Evolutionary conservation across 1,139 yeast genomes (phyloP), one percentile per base, ranked within the genome.

Genomic region (Lodderomyces orthopsilosis): DNA sequence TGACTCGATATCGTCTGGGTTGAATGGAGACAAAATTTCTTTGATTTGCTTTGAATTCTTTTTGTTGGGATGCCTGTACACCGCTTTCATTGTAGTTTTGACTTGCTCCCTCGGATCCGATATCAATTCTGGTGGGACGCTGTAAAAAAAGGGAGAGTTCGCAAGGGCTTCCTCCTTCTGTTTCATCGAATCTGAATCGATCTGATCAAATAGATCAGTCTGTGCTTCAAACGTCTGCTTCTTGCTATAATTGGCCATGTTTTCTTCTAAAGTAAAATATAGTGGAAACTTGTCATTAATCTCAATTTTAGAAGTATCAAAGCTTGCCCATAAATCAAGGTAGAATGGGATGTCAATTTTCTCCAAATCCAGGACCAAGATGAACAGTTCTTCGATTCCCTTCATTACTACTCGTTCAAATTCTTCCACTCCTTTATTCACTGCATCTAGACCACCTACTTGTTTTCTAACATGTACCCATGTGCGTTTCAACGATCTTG

Each of bases 391-490:
- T 32, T 71, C 75, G 28, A 84, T 76, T 0, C 79, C 79, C 42
- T 64, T 64, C 46, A 77, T 49, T 9, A 86, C 74, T 14, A 83
- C 66, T 17, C 65, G 63, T 52, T 83, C 88, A 76, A 87, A 85
- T 3, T 76, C 72, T 40, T 74, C 74, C 36, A 75, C 70, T 0
- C 85, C 83, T 46, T 72, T 70, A 22, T 63, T 62, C 1, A 83
- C 69, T 0, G 79, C 80, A 9, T 57, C 60, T 17, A 71, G 63
- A 1, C 77, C 79, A 1, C 91, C 93, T 54, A 77, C 66, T 53
- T 63, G 68, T 47, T 75, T 77, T 35, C 88, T 68, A 7, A 82
- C 67, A 10, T 70, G 65, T 0, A 82, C 77, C 95, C 95, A 87
- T 46, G 74, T 77, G 38, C 77, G 73, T 43, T 70, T 70, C 13